A percentile compares a stretch with the other conserved stretches of the same genome.
Evolutionary conservation across 192 early-diverging fungal species (phyloP).

Genomic region (Coemansia javaensis): DNA sequence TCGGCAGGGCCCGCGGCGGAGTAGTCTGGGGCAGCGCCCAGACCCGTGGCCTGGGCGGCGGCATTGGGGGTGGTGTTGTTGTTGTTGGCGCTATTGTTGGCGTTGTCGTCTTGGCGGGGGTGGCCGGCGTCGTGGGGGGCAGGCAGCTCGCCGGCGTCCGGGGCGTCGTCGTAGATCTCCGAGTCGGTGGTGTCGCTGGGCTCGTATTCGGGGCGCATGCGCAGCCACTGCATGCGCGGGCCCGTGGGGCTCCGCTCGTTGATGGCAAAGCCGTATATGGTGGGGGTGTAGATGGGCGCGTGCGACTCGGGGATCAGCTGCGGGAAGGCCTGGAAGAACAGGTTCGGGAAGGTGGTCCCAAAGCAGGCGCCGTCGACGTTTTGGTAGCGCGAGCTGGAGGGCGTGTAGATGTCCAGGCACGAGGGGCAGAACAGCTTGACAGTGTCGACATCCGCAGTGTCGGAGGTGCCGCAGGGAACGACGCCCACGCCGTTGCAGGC

Average conservation of each 20-base stretch:
- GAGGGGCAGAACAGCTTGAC: constrained; percentile 77
- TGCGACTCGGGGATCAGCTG: constrained; percentile 59
- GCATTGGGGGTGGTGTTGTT: no score
- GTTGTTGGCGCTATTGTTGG: no score
- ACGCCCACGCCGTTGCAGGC: constrained; percentile 60
- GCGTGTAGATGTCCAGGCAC: constrained; percentile 74
- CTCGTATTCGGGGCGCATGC: constrained; percentile 48
- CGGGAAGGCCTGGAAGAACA: constrained; percentile 86
- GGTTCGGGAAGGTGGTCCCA: constrained; percentile 91
- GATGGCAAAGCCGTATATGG: constrained; percentile 91
- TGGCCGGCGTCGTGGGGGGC: neutral
- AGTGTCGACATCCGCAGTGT: constrained; percentile 61
- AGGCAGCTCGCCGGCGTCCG: constrained; percentile 2
- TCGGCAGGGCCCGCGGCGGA: constrained; percentile 17
- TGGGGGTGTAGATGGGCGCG: constrained; percentile 66
- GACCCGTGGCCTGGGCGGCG: no score
- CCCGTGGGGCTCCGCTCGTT: constrained; percentile 68
- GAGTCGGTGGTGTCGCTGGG: constrained; percentile 18
- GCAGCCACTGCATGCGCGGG: constrained; percentile 90
- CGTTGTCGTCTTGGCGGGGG: no score
- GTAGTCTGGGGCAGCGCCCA: no score
- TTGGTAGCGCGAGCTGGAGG: constrained; percentile 62
- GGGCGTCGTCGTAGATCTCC: constrained; percentile 37
- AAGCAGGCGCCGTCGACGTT: constrained; percentile 85
- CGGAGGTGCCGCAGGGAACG: constrained; percentile 68